Evolutionary conservation across 2,329 filamentous ascomycete species (phyloP), one percentile per base, ranked within the genome.

Genomic region (Thielaviopsis ethacetica): DNA sequence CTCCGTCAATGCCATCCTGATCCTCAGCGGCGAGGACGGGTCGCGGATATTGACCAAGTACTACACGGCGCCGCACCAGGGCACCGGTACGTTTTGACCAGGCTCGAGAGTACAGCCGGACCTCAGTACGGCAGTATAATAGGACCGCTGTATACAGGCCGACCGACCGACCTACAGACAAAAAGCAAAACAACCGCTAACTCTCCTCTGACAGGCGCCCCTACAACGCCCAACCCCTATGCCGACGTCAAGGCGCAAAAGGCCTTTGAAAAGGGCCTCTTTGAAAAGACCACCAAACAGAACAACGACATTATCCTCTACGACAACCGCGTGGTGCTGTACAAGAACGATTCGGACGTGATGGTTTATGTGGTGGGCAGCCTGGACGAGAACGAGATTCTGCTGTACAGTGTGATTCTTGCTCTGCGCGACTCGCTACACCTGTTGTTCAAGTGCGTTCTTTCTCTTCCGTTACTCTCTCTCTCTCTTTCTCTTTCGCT

Each of bases 281-380:
- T 96, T 62, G 85, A 95, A 68, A 97, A 98, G 80, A 97, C 93
- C 17, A 85, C 87, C 65, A 98, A 97, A 78, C 89, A 94, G 75
- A 91, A 83, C 15, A 89, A 86, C 66, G 93, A 97, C 74, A 93
- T 98, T 67, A 94, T 98, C 66, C 82, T 98, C 59, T 97, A 96
- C 74, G 93, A 98, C 74, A 94, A 94, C 75, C 83, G 89, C 67
- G 86, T 98, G 62, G 89, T 97, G 59, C 85, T 97, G 57, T 98
- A 96, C 79, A 98, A 98, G 82, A 86, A 86, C 75, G 93, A 98
- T 76, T 90, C 88, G 66, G 93, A 98, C 71, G 87, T 97, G 60
- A 96, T 96, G 86, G 82, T 83, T 69, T 97, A 97, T 70, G 86
- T 97, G 26, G 88, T 98, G 12, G 91, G 91, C 64, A 83, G 85